Base-by-base conservation (phyloP, 306 rosid genomes). In the Echinosophora koreensis region DNA sequence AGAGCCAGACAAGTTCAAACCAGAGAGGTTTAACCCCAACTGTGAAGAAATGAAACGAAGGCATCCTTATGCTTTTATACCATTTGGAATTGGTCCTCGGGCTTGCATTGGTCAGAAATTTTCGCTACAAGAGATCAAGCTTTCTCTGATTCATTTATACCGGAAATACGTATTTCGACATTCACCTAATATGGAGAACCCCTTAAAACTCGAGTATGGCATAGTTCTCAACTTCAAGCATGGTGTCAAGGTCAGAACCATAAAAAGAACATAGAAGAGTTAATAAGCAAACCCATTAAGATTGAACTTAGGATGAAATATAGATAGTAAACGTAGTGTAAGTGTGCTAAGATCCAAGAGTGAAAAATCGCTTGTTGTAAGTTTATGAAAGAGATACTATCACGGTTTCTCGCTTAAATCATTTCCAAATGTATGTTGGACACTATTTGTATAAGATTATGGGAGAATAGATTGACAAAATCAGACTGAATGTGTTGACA, bases 71-170 rank as follows among this genome's bases (percentile, higher is more conserved):
- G 97, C 99, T 46, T 84, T 87, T 13, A 77, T 90, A 73, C 97
- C 99, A 27, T 95, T 95, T 50, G 99, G 99, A 80, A 86, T 92
- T 10, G 99, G 99, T 39, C 97, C 96, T 52, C 84, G 97, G 62
- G 86, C 97, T 16, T 95, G 99, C 91, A 87, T 95, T 15, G 99
- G 99, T 11, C 88, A 90, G 81, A 89, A 89, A 69, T 95, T 92
- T 72, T 80, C 99, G 39, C 50, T 89, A 0, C 91, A 90, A 79
- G 99, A 92, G 84, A 39, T 95, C 57, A 90, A 95, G 89, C 99
- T 95, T 77, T 76, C 96, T 0, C 68, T 95, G 62, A 89, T 95
- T 71, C 97, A 95, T 76, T 82, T 95, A 66, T 95, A 91, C 86
- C 84, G 91, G 64, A 88, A 83, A 28, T 95, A 83, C 62, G 80